Percentiles rank a stretch among this genome's conserved stretches.
Conservation (phyloP, 306 rosid genomes). For the Acacia melanoxylon region DNA sequence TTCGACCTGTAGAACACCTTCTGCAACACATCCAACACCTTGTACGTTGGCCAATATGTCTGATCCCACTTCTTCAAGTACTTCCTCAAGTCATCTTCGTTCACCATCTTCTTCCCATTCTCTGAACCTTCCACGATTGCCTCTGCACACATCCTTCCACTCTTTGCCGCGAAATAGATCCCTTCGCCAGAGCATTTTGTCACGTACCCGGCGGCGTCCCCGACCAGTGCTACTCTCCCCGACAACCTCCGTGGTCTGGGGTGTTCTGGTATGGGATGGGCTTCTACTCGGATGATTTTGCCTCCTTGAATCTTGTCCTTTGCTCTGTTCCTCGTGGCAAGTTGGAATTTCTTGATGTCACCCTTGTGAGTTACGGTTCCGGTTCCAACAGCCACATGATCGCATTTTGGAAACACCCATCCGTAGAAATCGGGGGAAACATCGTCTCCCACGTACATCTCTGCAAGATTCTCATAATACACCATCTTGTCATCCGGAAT, state of each 20-base stretch:
- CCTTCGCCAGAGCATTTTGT: constrained; percentile 98
- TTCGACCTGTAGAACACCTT: constrained; percentile 96
- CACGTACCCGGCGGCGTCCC: constrained; percentile 98
- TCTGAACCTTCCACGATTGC: constrained; percentile 88
- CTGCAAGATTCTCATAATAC: constrained; percentile 89
- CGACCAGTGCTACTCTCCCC: constrained; percentile 82
- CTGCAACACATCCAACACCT: constrained; percentile 95
- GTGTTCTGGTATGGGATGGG: constrained; percentile 96
- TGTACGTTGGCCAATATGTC: constrained; percentile 97
- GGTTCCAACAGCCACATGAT: constrained; percentile 97
- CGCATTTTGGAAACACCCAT: constrained; percentile 98
- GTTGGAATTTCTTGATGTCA: constrained; percentile 97
- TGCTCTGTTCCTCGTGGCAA: constrained; percentile 93
- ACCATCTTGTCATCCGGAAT: constrained; percentile 93
- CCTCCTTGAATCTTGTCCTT: constrained; percentile 93
- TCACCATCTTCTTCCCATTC: constrained; percentile 91
- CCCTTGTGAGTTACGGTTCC: constrained; percentile 98
- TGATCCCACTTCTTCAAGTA: constrained; percentile 98
- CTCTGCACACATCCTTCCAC: constrained; percentile 98
- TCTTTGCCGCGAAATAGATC: constrained; percentile 96
- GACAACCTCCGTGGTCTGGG: constrained; percentile 84
- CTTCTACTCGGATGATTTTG: constrained; percentile 90
- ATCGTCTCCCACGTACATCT: constrained; percentile 96
- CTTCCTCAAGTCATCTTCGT: constrained; percentile 85
- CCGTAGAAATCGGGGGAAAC: constrained; percentile 98